Evolutionary conservation across 495 filamentous ascomycete genomes (phyloP).

Genomic region (Coniosporium apollinis): DNA sequence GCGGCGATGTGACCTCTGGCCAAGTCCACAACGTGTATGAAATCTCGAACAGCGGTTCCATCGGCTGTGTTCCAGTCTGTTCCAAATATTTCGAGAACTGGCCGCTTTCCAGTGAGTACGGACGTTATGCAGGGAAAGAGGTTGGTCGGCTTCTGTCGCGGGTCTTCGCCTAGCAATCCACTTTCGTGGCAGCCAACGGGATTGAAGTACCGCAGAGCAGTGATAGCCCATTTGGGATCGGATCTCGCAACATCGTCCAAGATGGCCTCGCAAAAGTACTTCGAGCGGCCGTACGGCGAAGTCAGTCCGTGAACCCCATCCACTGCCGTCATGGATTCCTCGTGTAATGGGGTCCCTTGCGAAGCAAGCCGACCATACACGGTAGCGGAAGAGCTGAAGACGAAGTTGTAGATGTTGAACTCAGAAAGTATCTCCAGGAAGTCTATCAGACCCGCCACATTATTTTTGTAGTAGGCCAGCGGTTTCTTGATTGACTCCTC

Average conservation of each 20-base stretch:
- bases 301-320: conserved; percentile 38
- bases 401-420: conserved; percentile 45
- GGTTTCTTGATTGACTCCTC: conserved; percentile 35
- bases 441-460: conserved; percentile 45
- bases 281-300: conserved; percentile 48
- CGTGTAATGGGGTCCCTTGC: conserved; percentile 34
- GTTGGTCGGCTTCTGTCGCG: conserved; percentile 43
- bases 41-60: conserved; percentile 34
- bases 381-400: conserved; percentile 50
- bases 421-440: conserved; percentile 37
- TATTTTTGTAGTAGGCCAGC: conserved; percentile 48
- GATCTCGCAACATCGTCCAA: conserved; percentile 42
- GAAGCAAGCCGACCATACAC: conserved; percentile 44
- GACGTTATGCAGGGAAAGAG: conserved; percentile 44
- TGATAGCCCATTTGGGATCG: conserved; percentile 42
- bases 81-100: conserved; percentile 41
- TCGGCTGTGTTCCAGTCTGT: conserved; percentile 41
- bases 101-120: conserved; percentile 38
- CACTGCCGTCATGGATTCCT: conserved; percentile 35
- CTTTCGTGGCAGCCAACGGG: conserved; percentile 49
- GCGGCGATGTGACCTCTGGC: conserved; percentile 49
- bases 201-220: conserved; percentile 51
- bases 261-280: conserved; percentile 50
- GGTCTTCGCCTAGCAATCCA: conserved; percentile 47
- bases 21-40: conserved; percentile 48